A percentile compares a stretch with the other conserved stretches of the same genome.
Conservation (phyloP, 257 asterid species). For the Solanum sejunctum region DNA sequence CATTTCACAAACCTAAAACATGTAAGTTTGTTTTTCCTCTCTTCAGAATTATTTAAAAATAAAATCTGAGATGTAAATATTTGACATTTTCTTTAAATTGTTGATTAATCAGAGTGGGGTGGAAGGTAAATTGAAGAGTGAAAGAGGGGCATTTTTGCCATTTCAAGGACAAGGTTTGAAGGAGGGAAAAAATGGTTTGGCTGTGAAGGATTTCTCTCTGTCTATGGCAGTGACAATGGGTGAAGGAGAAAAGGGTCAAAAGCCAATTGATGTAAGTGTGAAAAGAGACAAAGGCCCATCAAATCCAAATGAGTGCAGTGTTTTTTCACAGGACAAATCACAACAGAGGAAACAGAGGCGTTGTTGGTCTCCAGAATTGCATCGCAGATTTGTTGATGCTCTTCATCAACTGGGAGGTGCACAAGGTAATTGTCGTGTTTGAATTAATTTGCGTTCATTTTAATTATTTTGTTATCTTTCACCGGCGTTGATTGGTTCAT, state of each 20-base stretch:
- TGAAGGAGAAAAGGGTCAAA: background rate
- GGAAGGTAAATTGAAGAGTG: slow-evolving; percentile 14
- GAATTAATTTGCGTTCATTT: background rate
- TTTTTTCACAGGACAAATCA: background rate
- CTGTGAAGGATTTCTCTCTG: slow-evolving; percentile 7
- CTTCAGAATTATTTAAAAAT: background rate
- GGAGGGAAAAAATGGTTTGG: background rate
- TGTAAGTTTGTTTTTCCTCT: slow-evolving; percentile 6
- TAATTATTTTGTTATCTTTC: background rate
- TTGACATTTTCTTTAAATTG: background rate
- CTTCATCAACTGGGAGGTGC: slow-evolving; percentile 53
- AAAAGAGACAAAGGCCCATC: background rate
- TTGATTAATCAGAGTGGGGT: slow-evolving; percentile 9
- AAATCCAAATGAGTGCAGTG: background rate
- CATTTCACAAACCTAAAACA: slow-evolving; percentile 2
- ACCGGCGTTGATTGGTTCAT: background rate
- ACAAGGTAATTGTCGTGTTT: slow-evolving; percentile 10
- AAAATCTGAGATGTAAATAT: background rate
- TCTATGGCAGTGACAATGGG: slow-evolving; percentile 16
- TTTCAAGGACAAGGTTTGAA: slow-evolving; percentile 8
- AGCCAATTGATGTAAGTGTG: background rate
- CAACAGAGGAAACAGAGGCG: slow-evolving; percentile 55
- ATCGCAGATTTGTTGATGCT: slow-evolving; percentile 41
- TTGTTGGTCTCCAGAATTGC: slow-evolving; percentile 64
- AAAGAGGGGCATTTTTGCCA: slow-evolving; percentile 31